These are phyloP conservation scores for Metschnikowia bowlesiae DNA, from an alignment of 805 yeast genomes.

Conservation along the genomic window DNA sequence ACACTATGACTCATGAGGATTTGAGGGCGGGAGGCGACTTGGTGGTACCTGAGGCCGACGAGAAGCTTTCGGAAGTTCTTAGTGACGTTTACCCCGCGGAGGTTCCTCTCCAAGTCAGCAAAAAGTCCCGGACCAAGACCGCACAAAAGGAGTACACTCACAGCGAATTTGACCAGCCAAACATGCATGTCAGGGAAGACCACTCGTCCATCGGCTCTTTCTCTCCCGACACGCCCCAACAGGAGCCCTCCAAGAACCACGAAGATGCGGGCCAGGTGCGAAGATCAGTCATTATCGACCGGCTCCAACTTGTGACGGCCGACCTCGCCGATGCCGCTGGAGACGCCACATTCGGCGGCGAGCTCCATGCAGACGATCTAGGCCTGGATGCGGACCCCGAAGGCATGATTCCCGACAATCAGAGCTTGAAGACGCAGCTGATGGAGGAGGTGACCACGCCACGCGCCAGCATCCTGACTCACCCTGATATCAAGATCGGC, in stretches of 20 bases:
- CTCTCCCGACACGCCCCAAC: slow-evolving; percentile 36
- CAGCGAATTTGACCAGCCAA: not conserved
- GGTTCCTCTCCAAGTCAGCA: slow-evolving; percentile 31
- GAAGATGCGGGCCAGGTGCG: slow-evolving; percentile 15
- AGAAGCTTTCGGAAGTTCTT: slow-evolving; percentile 35
- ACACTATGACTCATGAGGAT: slow-evolving; percentile 22
- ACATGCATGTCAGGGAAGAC: slow-evolving; percentile 12
- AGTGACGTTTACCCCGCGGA: slow-evolving; percentile 38
- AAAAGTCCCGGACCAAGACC: slow-evolving; percentile 10
- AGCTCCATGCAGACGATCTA: not conserved
- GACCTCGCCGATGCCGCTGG: slow-evolving; percentile 19
- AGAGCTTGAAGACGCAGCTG: slow-evolving; percentile 5
- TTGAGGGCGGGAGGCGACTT: slow-evolving; percentile 2
- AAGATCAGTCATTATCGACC: slow-evolving; percentile 35
- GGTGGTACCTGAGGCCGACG: slow-evolving; percentile 12
- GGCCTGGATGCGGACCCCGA: slow-evolving; percentile 4
- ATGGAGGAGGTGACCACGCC: slow-evolving; percentile 27
- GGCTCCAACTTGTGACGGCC: slow-evolving; percentile 36
- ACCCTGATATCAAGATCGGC: not conserved
- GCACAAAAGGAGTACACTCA: not conserved
- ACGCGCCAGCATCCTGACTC: slow-evolving; percentile 26
- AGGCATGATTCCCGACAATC: slow-evolving; percentile 3
- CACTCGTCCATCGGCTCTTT: slow-evolving; percentile 32
- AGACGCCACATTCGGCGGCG: slow-evolving; percentile 8
- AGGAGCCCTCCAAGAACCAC: slow-evolving; percentile 3